Evolutionary conservation across 169 alveolate species (phyloP), one percentile per base, ranked within the genome.

Genomic region (Cryptosporidium viatorum): DNA sequence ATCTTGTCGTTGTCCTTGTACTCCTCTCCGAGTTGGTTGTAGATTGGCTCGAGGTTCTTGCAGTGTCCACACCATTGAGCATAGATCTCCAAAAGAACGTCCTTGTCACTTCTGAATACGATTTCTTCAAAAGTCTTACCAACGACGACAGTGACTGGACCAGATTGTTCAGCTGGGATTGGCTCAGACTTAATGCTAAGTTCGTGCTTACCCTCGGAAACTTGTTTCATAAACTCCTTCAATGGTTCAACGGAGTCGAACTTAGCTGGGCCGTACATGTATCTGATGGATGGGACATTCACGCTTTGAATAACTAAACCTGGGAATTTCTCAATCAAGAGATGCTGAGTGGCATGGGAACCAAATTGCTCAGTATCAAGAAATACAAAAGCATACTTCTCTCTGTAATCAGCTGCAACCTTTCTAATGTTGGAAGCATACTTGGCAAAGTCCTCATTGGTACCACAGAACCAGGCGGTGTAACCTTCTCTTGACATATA

Each of bases 51-150:
- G 43, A 97, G 93, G 84, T 94, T 86, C 89, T 98, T 97, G 95
- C 99, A 98, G 94, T 96, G 98, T 26, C 98, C 98, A 85, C 99
- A 97, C 99, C 99, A 97, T 51, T 99, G 99, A n/a, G 99, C 99
- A 73, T 97, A 97, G 86, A 96, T 97, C 93, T 96, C 97, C 67
- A 98, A 95, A 60, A 97, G 93, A 69, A 97, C 99, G 86, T 97
- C 98, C 86, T 94, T 93, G 87, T 94, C 95, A 26, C 80, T 86
- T 85, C 94, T 93, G 33, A 95, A 71, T 60, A 96, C 98, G 71
- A 93, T 84, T 67, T 94, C 95, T 69, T 92, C 86, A 86, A 94
- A 94, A 58, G 91, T 93, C 74, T 94, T 91, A 9, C 97, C 97
- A 45, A 96, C 98, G 29, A 91, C 91, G 16, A 91, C 93, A 41